A percentile compares a stretch with the other conserved stretches of the same genome.
These are phyloP conservation scores for Tilletia horrida DNA, from an alignment of 1,284 basidiomycete species.

Conservation along the genomic window DNA sequence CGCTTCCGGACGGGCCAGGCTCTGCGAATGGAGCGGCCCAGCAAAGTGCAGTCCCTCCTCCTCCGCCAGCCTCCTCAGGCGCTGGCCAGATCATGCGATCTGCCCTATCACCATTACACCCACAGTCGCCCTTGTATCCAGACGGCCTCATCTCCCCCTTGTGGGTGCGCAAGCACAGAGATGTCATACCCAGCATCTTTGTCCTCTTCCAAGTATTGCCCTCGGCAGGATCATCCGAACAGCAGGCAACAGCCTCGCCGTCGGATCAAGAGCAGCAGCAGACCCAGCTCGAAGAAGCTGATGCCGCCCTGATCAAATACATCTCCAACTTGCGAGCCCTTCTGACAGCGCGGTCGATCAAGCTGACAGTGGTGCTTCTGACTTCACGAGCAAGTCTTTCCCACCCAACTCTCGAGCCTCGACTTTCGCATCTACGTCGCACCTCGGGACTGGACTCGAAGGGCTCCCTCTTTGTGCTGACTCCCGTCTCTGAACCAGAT, in stretches of 20 bases:
- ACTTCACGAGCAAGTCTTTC: slow-evolving; percentile 69
- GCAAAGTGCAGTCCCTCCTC: slow-evolving; percentile 19
- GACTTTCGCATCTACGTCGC: slow-evolving; percentile 78
- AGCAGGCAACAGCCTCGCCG: slow-evolving; percentile 13
- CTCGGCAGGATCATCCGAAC: slow-evolving; percentile 57
- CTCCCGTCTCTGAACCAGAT: slow-evolving; percentile 77
- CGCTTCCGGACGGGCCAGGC: slow-evolving; percentile 13
- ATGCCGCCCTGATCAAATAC: slow-evolving; percentile 65
- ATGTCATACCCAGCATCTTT: slow-evolving; percentile 84
- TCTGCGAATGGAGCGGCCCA: background rate
- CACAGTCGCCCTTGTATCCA: slow-evolving; percentile 80
- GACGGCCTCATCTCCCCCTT: slow-evolving; percentile 94
- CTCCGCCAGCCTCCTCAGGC: slow-evolving; percentile 34
- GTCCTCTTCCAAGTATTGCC: slow-evolving; percentile 80
- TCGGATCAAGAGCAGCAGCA: background rate
- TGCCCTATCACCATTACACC: slow-evolving; percentile 81
- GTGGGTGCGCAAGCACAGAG: slow-evolving; percentile 92
- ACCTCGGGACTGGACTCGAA: slow-evolving; percentile 83
- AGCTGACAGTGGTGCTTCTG: slow-evolving; percentile 89
- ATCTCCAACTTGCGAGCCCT: slow-evolving; percentile 73
- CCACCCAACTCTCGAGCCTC: slow-evolving; percentile 63
- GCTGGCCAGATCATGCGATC: slow-evolving; percentile 62
- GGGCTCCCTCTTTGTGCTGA: slow-evolving; percentile 88
- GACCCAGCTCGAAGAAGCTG: slow-evolving; percentile 61
- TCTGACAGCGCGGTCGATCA: slow-evolving; percentile 80